Evolutionary conservation across 345 rosid genomes (phyloP).

Genomic region (Pistacia vera): DNA sequence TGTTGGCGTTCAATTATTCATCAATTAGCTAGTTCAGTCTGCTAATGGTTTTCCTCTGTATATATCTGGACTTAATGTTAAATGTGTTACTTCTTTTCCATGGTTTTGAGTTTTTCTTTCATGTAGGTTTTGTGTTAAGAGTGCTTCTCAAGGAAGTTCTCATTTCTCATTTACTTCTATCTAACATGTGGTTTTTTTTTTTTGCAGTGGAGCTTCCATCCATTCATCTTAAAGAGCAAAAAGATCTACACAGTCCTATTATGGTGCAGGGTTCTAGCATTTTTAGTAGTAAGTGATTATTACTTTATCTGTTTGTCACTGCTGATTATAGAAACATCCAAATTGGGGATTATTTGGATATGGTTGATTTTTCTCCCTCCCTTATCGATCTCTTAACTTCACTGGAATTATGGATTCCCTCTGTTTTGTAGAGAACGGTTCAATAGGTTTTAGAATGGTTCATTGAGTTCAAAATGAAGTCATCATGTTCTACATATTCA

Average conservation of each 20-base stretch:
- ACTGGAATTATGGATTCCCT: neutral
- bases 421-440: neutral
- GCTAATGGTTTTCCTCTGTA: neutral
- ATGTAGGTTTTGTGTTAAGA: neutral
- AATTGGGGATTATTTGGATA: neutral
- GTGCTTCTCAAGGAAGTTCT: neutral
- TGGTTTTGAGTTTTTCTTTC: neutral
- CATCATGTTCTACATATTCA: neutral
- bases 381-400: neutral
- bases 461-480: neutral
- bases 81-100: neutral
- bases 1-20: neutral
- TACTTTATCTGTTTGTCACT: neutral
- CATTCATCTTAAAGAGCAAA: slow-evolving; percentile 92
- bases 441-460: neutral
- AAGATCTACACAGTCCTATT: slow-evolving; percentile 92
- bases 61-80: neutral
- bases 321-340: neutral
- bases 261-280: slow-evolving; percentile 98
- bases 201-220: slow-evolving; percentile 99
- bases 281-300: slow-evolving; percentile 79
- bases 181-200: slow-evolving; percentile 12
- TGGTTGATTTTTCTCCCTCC: neutral
- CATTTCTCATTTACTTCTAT: neutral
- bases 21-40: neutral